phyloP scores from a whole-genome alignment of 441 rosid species.

The Cnidoscolus chayamansa region DNA sequence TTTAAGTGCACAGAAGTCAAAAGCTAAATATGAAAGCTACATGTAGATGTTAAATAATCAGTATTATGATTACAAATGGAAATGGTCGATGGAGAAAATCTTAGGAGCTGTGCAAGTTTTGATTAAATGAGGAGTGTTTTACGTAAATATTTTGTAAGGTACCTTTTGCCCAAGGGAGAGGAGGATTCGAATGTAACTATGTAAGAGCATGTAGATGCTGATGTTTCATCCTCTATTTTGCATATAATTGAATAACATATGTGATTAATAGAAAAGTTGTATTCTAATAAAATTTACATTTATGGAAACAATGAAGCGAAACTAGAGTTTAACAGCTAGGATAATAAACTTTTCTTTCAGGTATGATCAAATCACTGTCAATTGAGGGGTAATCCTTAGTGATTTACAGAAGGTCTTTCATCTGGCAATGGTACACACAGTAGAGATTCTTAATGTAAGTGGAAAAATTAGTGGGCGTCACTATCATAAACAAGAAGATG shows the following conservation, averaged over 20 bases:
- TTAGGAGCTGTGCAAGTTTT: too few relatives aligned
- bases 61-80: too few relatives aligned
- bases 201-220: too few relatives aligned
- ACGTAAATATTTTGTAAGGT: background rate
- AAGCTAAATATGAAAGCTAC: too few relatives aligned
- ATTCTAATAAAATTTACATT: background rate
- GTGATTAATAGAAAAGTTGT: background rate
- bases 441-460: too few relatives aligned
- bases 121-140: background rate
- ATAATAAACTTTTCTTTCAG: background rate
- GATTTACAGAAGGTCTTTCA: background rate
- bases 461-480: too few relatives aligned
- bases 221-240: too few relatives aligned
- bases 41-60: too few relatives aligned
- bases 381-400: background rate
- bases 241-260: too few relatives aligned
- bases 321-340: background rate
- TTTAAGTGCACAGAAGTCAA: too few relatives aligned
- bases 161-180: background rate
- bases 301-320: background rate
- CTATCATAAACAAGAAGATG: too few relatives aligned
- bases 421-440: background rate
- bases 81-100: background rate
- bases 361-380: background rate
- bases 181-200: too few relatives aligned